These are phyloP conservation scores for Plectranthus barbatus DNA, from an alignment of 257 asterid genomes.

Conservation along the genomic window DNA sequence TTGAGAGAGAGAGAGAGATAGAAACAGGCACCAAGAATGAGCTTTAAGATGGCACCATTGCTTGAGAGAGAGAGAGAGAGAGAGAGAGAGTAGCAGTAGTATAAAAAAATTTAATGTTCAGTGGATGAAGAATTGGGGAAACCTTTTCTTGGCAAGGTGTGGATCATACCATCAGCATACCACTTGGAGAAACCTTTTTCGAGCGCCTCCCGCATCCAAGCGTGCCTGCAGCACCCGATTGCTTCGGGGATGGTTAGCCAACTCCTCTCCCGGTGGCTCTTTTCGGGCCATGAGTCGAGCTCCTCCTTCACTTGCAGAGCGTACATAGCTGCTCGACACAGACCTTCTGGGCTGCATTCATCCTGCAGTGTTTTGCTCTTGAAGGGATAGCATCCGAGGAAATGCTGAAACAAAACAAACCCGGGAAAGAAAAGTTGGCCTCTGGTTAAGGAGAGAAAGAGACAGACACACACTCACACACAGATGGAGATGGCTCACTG, in stretches of 20 bases:
- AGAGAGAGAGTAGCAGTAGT: background rate
- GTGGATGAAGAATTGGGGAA: conserved; percentile 15
- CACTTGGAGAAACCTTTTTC: no score
- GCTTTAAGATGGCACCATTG: conserved; percentile 9
- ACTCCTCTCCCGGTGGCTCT: conserved; percentile 53
- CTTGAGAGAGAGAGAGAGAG: background rate
- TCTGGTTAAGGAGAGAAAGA: no score
- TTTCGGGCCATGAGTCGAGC: conserved; percentile 84
- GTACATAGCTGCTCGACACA: conserved; percentile 82
- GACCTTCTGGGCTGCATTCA: conserved; percentile 75
- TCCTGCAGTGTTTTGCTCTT: conserved; percentile 87
- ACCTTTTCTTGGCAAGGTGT: conserved; percentile 36
- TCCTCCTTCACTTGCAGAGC: conserved; percentile 78
- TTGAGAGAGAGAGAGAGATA: conserved; percentile 13
- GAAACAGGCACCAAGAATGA: conserved; percentile 13
- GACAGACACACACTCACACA: no score
- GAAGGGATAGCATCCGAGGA: conserved; percentile 53
- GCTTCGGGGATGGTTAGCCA: conserved; percentile 73
- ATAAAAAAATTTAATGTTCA: conserved; percentile 13
- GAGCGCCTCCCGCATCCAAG: conserved; percentile 91
- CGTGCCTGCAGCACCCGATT: conserved; percentile 55
- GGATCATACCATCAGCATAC: conserved; percentile 51
- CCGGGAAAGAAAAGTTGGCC: no score
- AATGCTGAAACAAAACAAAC: conserved; percentile 12
- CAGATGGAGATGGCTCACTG: no score